Evolutionary conservation across 495 filamentous ascomycete species (phyloP).

Genomic region (Penicillium robsamsonii): DNA sequence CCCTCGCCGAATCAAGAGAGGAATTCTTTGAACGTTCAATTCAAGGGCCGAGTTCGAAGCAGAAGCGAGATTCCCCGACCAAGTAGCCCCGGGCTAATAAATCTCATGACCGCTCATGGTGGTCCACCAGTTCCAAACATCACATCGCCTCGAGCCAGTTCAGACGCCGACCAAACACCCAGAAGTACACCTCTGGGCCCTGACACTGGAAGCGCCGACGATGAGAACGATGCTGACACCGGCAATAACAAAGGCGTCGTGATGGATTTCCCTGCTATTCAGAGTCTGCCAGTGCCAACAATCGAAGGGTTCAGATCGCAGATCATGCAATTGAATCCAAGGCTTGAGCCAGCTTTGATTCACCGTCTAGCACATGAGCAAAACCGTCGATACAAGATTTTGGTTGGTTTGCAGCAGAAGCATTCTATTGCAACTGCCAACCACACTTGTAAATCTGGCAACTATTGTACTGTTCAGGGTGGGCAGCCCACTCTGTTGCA

Average conservation of each 20-base stretch:
- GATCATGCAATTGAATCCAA: constrained; percentile 69
- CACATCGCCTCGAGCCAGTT: constrained; percentile 31
- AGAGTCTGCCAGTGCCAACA: constrained; percentile 63
- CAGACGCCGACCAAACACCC: constrained; percentile 9
- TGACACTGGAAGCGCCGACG: constrained; percentile 36
- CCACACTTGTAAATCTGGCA: constrained; percentile 55
- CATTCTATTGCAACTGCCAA: constrained; percentile 58
- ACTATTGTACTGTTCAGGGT: constrained; percentile 63
- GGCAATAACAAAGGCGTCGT: constrained; percentile 43
- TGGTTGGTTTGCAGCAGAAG: constrained; percentile 69
- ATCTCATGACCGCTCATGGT: constrained; percentile 49
- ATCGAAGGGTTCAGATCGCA: constrained; percentile 75
- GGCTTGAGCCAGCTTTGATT: constrained; percentile 64
- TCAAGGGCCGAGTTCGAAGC: constrained; percentile 64
- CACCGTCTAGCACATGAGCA: constrained; percentile 85
- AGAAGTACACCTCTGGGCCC: constrained; percentile 1
- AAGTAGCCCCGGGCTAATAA: constrained; percentile 39
- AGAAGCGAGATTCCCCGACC: constrained; percentile 67
- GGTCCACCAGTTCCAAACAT: constrained; percentile 49
- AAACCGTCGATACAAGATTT: constrained; percentile 70
- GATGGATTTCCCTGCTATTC: constrained; percentile 48
- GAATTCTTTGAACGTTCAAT: constrained; percentile 50
- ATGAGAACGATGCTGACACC: constrained; percentile 48
- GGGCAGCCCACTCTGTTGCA: constrained; percentile 54
- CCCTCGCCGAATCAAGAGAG: constrained; percentile 49